Percentiles rank a stretch among this genome's conserved stretches.
Evolutionary conservation across 2,329 filamentous ascomycete species (phyloP).

Genomic region (Amphichorda felina): DNA sequence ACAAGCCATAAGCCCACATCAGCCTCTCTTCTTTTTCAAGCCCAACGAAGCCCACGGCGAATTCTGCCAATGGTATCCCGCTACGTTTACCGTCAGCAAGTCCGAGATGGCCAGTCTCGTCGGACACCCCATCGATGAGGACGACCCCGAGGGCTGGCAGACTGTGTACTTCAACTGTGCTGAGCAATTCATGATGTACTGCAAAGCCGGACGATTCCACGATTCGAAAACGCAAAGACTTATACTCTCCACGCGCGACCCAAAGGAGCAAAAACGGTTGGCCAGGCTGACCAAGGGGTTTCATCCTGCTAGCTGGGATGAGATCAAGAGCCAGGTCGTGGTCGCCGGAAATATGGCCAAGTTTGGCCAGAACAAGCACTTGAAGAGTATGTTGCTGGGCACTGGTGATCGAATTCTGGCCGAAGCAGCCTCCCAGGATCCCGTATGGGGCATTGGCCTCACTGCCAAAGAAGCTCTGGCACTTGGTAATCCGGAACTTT

Average conservation of each 20-base stretch:
- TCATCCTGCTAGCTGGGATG: constrained; percentile 13
- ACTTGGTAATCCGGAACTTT: constrained; percentile 7
- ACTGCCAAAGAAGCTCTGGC: constrained; percentile 11
- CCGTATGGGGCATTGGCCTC: constrained; percentile 20
- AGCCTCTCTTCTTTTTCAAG: no score
- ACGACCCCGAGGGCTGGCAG: constrained; percentile 5
- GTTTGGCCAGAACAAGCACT: constrained; percentile 15
- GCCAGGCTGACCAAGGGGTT: constrained; percentile 12
- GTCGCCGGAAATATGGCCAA: constrained; percentile 19
- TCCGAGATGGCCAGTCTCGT: constrained; percentile 13
- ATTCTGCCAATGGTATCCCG: no score
- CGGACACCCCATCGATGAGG: constrained; percentile 9
- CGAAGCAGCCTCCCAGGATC: constrained; percentile 16
- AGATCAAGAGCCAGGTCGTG: constrained; percentile 16
- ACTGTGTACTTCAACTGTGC: constrained; percentile 18
- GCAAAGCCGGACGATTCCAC: constrained; percentile 22
- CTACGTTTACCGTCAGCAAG: constrained; percentile 15
- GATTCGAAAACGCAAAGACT: constrained; percentile 11
- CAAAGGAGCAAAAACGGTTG: constrained; percentile 16
- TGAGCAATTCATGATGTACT: constrained; percentile 29
- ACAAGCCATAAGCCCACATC: no score
- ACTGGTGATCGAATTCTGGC: constrained; percentile 16
- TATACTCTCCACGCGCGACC: constrained; percentile 12
- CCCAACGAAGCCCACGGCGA: no score
- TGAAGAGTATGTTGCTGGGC: constrained; percentile 14